Percentiles rank a stretch among this genome's conserved stretches.
Conservation (phyloP, 148 eudicot species). For the Fagopyrum homotropicum region DNA sequence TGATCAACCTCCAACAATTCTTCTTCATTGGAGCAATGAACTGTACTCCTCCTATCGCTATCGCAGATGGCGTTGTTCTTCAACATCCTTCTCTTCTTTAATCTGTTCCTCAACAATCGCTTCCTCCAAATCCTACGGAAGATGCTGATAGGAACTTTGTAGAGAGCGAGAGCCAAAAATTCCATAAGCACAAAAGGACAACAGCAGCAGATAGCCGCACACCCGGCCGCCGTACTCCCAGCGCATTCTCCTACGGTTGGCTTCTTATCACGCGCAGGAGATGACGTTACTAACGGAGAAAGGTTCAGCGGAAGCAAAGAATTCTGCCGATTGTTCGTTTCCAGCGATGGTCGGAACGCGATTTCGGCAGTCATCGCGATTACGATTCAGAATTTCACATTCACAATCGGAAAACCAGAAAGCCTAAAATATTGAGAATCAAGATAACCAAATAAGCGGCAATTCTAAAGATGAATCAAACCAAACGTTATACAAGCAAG, state of each 20-base stretch:
- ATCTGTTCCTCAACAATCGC: neutral
- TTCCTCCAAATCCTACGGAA: constrained; percentile 29
- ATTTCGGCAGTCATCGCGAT: neutral
- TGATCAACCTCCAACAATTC: neutral
- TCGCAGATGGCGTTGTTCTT: neutral
- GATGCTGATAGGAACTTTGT: constrained; percentile 56
- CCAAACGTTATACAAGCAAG: neutral
- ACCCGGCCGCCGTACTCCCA: constrained; percentile 70
- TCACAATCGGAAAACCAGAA: neutral
- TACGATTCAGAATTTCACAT: neutral
- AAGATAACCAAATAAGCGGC: too few relatives aligned
- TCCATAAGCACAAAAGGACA: constrained; percentile 48
- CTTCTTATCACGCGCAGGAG: neutral
- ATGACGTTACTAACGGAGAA: neutral
- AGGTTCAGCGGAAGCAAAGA: neutral
- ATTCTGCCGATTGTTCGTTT: neutral
- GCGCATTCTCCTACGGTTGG: constrained; percentile 23
- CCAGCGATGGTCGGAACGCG: neutral
- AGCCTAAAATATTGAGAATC: neutral
- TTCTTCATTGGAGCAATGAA: neutral
- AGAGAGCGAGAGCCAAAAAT: constrained; percentile 41
- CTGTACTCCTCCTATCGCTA: neutral
- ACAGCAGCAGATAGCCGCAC: constrained; percentile 75
- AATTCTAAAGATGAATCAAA: neutral
- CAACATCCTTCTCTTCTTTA: neutral